Percentiles rank a stretch among this genome's conserved stretches.
These are phyloP conservation scores for Alternaria ethzedia DNA, from an alignment of 2,329 filamentous ascomycete genomes.

Conservation along the genomic window DNA sequence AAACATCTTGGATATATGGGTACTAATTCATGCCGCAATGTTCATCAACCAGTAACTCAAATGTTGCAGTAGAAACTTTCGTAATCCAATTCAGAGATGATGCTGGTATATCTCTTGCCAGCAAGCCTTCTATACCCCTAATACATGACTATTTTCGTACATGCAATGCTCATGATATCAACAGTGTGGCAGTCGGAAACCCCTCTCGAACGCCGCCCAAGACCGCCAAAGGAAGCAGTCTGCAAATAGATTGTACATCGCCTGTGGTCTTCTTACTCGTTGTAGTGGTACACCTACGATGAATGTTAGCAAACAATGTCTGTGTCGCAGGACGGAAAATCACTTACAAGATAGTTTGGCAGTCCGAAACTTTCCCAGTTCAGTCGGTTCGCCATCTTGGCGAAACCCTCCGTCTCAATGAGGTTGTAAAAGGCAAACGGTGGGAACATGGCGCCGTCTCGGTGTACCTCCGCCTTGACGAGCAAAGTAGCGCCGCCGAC, in stretches of 20 bases:
- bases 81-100: slow-evolving; percentile 5
- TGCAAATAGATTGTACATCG: slow-evolving; percentile 3
- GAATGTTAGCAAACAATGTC: neutral
- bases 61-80: neutral
- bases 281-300: slow-evolving; percentile 82
- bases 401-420: slow-evolving; percentile 97
- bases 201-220: slow-evolving; percentile 41
- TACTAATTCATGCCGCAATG: neutral
- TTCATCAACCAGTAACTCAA: neutral
- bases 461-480: slow-evolving; percentile 95
- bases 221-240: slow-evolving; percentile 22
- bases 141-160: slow-evolving; percentile 14
- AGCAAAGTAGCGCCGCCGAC: slow-evolving; percentile 91
- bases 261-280: slow-evolving; percentile 65
- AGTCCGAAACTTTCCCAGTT: slow-evolving; percentile 87
- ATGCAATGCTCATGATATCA: slow-evolving; percentile 14
- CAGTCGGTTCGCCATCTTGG: slow-evolving; percentile 91
- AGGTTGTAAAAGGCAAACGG: slow-evolving; percentile 95
- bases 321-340: no score
- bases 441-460: slow-evolving; percentile 98
- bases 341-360: slow-evolving; percentile 90
- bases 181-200: slow-evolving; percentile 4
- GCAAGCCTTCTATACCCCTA: slow-evolving; percentile 13
- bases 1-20: neutral
- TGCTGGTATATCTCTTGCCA: slow-evolving; percentile 19